Evolutionary conservation across 2,329 filamentous ascomycete genomes (phyloP).

Genomic region (Colletotrichum navitas): DNA sequence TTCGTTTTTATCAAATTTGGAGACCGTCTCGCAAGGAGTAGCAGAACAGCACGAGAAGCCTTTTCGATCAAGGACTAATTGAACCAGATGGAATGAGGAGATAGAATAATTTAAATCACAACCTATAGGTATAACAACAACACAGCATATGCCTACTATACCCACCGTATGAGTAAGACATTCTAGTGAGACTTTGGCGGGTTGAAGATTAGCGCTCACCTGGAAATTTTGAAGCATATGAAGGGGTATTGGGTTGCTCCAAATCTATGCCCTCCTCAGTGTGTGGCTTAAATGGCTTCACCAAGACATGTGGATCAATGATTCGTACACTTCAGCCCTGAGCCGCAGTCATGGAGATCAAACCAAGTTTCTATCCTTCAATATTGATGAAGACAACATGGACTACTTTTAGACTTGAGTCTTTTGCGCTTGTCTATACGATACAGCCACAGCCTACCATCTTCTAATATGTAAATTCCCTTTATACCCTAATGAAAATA

Average conservation of each 20-base stretch:
- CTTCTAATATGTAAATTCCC: no score
- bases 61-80: slow-evolving; percentile 11
- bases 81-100: neutral
- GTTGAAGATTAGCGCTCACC: no score
- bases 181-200: neutral
- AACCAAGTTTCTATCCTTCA: neutral
- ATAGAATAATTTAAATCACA: neutral
- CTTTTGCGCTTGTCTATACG: neutral
- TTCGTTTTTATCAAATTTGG: slow-evolving; percentile 51
- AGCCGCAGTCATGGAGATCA: neutral
- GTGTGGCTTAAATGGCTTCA: neutral
- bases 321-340: slow-evolving; percentile 29
- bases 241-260: slow-evolving; percentile 7
- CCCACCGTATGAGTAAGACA: neutral
- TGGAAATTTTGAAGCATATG: no score
- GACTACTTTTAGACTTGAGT: neutral
- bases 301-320: slow-evolving; percentile 17
- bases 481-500: neutral
- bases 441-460: neutral
- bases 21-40: slow-evolving; percentile 47
- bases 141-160: neutral
- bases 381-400: neutral
- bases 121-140: neutral
- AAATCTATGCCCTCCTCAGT: no score
- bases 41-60: slow-evolving; percentile 38